A percentile compares a stretch with the other conserved stretches of the same genome.
These are phyloP conservation scores for Tuber calosporum DNA, from an alignment of 495 filamentous ascomycete genomes.

Conservation along the genomic window DNA sequence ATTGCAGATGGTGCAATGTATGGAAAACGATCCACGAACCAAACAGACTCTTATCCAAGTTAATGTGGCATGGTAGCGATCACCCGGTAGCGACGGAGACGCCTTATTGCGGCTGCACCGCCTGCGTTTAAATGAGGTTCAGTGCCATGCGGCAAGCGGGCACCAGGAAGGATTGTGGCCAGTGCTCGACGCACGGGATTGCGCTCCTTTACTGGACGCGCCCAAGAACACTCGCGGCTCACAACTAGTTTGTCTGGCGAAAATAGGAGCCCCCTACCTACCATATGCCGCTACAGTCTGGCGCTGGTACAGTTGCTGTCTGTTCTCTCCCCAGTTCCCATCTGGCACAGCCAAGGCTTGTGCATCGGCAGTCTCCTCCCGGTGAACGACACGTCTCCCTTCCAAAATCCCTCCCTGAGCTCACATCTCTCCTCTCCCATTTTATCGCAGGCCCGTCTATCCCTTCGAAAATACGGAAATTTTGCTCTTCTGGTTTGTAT, in stretches of 20 bases:
- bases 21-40: too few species aligned
- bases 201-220: not conserved
- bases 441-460: not conserved
- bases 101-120: not conserved
- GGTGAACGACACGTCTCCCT: conserved; percentile 3
- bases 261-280: not conserved
- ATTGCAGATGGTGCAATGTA: too few species aligned
- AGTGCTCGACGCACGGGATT: not conserved
- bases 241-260: not conserved
- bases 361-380: not conserved
- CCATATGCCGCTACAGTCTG: not conserved
- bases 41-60: too few species aligned
- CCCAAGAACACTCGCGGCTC: not conserved
- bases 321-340: not conserved
- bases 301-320: not conserved
- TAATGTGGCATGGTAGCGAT: too few species aligned
- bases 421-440: not conserved
- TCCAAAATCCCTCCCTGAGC: not conserved
- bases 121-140: not conserved
- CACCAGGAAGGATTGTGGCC: not conserved
- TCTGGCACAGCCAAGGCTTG: not conserved
- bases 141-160: not conserved
- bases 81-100: too few species aligned
- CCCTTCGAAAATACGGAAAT: not conserved
- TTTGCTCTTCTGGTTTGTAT: not conserved